These are phyloP conservation scores for Hyphodiscus sp. DNA, from an alignment of 2,329 filamentous ascomycete species.

Conservation along the genomic window DNA sequence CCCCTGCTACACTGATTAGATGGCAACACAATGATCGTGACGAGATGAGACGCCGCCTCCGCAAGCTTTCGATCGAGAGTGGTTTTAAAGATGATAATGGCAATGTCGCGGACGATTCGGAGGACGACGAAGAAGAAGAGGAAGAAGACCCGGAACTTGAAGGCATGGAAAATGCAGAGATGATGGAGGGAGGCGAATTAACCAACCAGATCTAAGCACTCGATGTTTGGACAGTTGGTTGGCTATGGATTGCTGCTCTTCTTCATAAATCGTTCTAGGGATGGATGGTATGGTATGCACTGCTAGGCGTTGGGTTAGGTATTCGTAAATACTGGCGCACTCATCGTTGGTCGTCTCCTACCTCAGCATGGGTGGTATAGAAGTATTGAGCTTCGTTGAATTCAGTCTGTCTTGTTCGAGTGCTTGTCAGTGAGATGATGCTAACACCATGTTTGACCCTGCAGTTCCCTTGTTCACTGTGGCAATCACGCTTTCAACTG, in stretches of 20 bases:
- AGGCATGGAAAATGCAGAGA: constrained; percentile 20
- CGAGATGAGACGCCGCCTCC: constrained; percentile 72
- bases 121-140: constrained; percentile 44
- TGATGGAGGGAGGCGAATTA: constrained; percentile 14
- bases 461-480: no score
- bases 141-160: constrained; percentile 31
- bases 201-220: constrained; percentile 11
- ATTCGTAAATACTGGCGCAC: neutral
- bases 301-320: constrained; percentile 13
- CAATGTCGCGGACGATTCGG: constrained; percentile 52
- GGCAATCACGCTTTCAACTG: no score
- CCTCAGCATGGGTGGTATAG: neutral
- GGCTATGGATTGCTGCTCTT: constrained; percentile 1
- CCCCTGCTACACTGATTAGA: constrained; percentile 75
- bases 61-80: constrained; percentile 65
- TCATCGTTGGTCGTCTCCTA: neutral
- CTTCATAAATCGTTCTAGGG: constrained; percentile 7
- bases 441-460: neutral
- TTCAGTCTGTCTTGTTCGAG: neutral
- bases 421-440: neutral
- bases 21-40: constrained; percentile 84
- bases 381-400: constrained; percentile 1
- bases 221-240: neutral
- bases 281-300: constrained; percentile 11
- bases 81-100: constrained; percentile 69